Conservation (phyloP, 768 basidiomycete species). For the Porphyrellus cyaneotinctus region DNA sequence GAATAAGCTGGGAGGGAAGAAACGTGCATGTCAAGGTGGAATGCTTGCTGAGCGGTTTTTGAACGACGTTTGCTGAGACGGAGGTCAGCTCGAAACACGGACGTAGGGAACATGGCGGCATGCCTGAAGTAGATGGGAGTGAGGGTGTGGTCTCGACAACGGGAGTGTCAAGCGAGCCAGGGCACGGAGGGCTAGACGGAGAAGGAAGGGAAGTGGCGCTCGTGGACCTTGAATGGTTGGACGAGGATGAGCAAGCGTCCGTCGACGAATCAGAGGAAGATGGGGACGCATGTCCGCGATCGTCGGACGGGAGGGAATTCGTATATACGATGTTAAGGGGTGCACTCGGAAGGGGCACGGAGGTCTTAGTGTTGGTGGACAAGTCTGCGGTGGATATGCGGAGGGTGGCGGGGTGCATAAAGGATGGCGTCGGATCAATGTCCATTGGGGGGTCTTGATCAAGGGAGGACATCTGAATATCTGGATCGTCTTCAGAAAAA, state of each 20-base stretch:
- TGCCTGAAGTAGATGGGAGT: constrained; percentile 3
- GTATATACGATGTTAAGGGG: constrained; percentile 15
- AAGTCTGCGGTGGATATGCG: constrained; percentile 26
- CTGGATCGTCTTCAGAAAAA: constrained; percentile 23
- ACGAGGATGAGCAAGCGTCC: constrained; percentile 21
- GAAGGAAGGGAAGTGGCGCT: constrained; percentile 30
- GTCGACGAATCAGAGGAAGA: constrained; percentile 25
- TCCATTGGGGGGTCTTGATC: constrained; percentile 31
- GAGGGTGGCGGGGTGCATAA: constrained; percentile 40
- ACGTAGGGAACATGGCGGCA: neutral
- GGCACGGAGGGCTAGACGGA: constrained; percentile 16
- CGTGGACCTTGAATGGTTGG: constrained; percentile 21
- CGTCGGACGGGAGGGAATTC: constrained; percentile 7
- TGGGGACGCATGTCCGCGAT: constrained; percentile 32
- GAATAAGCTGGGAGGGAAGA: constrained; percentile 43
- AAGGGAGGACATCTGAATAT: constrained; percentile 28
- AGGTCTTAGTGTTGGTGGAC: constrained; percentile 4
- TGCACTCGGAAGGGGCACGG: constrained; percentile 8
- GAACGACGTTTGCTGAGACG: constrained; percentile 8
- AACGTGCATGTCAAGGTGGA: constrained; percentile 50
- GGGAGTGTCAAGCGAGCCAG: neutral
- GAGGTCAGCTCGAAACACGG: neutral
- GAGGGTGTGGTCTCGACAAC: constrained; percentile 1
- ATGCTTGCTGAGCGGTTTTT: constrained; percentile 18
- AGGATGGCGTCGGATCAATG: constrained; percentile 22